Conservation (phyloP, 345 rosid genomes). For the Xanthoceras sorbifolium region DNA sequence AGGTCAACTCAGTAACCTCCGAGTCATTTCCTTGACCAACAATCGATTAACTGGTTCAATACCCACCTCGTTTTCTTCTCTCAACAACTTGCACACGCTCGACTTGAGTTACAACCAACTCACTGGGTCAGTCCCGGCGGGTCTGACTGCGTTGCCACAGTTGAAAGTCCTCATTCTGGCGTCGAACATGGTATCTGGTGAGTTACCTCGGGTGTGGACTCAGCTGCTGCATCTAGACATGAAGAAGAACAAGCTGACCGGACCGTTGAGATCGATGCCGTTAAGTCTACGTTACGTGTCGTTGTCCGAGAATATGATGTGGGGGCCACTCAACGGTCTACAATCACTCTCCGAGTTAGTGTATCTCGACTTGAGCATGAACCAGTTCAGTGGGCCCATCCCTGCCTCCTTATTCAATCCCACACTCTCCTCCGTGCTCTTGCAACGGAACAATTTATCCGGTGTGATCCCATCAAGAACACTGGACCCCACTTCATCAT, state of each 20-base stretch:
- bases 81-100: constrained; percentile 63
- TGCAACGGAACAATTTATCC: constrained; percentile 89
- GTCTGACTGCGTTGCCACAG: constrained; percentile 38
- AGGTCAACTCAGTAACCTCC: constrained; percentile 50
- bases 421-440: constrained; percentile 51
- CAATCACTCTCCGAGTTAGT: constrained; percentile 47
- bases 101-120: constrained; percentile 77
- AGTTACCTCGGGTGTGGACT: constrained; percentile 42
- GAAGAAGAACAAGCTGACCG: constrained; percentile 52
- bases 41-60: constrained; percentile 81
- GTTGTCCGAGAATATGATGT: constrained; percentile 49
- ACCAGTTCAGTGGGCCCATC: constrained; percentile 71
- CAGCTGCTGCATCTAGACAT: constrained; percentile 72
- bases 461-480: constrained; percentile 44
- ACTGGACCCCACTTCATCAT: constrained; percentile 12
- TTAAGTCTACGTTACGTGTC: constrained; percentile 73
- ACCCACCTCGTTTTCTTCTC: constrained; percentile 54
- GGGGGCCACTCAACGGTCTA: constrained; percentile 67
- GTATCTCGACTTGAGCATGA: constrained; percentile 82
- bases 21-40: constrained; percentile 67
- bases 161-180: constrained; percentile 60
- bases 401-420: constrained; percentile 57
- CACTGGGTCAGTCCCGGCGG: constrained; percentile 59
- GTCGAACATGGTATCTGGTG: constrained; percentile 50
- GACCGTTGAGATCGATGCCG: constrained; percentile 51